A percentile compares a stretch with the other conserved stretches of the same genome.
Conservation (phyloP, 495 filamentous ascomycete genomes). For the Penicillium goetzii region DNA sequence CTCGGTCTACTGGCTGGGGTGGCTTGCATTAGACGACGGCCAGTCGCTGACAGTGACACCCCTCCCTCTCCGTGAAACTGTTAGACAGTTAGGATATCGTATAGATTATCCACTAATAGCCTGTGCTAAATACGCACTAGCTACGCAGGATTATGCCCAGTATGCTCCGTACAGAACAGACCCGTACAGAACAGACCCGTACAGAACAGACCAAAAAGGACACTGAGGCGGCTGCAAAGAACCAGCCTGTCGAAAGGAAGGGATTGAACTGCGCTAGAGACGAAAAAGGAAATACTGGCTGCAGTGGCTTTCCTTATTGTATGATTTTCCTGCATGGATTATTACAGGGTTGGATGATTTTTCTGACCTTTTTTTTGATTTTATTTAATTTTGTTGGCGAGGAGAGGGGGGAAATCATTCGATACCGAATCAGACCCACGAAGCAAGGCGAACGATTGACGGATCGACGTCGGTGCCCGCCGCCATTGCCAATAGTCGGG, state of each 20-base stretch:
- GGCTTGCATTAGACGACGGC: constrained; percentile 45
- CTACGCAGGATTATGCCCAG: neutral
- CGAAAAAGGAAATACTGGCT: neutral
- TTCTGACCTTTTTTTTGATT: neutral
- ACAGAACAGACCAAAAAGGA: neutral
- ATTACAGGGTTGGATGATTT: neutral
- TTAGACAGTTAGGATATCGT: neutral
- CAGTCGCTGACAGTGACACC: constrained; percentile 40
- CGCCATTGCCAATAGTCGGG: constrained; percentile 50
- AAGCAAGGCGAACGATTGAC: constrained; percentile 43
- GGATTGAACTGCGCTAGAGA: neutral
- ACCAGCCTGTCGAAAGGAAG: constrained; percentile 1
- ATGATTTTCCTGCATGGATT: neutral
- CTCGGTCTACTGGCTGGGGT: constrained; percentile 24
- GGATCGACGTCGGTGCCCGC: constrained; percentile 49
- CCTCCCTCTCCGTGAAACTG: neutral
- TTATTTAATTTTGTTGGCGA: neutral
- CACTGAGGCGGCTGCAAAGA: neutral
- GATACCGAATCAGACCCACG: constrained; percentile 37
- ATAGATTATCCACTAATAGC: neutral
- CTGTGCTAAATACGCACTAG: neutral
- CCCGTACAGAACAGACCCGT: too few species aligned
- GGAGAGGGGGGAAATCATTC: constrained; percentile 2
- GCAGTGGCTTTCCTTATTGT: neutral
- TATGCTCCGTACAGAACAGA: neutral